Base-by-base conservation (phyloP, 257 asterid genomes). In the Ophiorrhiza pumila region DNA sequence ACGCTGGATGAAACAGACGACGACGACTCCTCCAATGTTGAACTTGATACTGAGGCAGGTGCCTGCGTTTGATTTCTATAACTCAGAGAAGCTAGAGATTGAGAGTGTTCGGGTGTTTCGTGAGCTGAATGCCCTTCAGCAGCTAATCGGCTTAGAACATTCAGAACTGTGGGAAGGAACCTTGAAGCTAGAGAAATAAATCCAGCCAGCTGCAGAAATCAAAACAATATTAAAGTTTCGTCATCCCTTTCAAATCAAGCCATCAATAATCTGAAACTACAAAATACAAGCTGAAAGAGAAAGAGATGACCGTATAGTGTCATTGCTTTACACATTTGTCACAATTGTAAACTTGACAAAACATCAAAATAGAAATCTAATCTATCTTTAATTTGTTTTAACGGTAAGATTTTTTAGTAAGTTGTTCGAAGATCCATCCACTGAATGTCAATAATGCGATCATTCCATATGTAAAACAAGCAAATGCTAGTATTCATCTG, bases 101-200 rank as follows among this genome's bases (percentile, higher is more conserved):
- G 84, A 55, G 82, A 5, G 29, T 67, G 67, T 46, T 41, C 71
- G 42, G 80, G 64, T 4, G 76, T 74, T 47, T 25, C 77, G 14
- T 77, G 23, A 70, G 80, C 27, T 9, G 66, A 52, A 23, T 12
- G 52, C 42, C 83, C 83, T 37, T 68, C 83, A 45, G 74, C 62
- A 73, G 79, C 81, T 22, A 89, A 83, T 60, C 81, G 77, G 41
- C 73, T 76, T 41, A 87, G 71, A 67, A 89, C 74, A 68, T 80
- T 83, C 83, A 74, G 74, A 53, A 85, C 63, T 12, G 88, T 73
- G 1, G 88, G 90, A 47, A 87, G 72, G 82, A 83, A 85, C 76
- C 82, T 78, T 52, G 87, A 77, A 22, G 90, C 80, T 69, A 87
- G 70, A 27, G 86, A 78, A 49, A 83, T 56, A 42, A 85, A 75